A percentile compares a stretch with the other conserved stretches of the same genome.
Evolutionary conservation across 73 alveolate species (phyloP).

Genomic region (Tetrahymena elliotti): DNA sequence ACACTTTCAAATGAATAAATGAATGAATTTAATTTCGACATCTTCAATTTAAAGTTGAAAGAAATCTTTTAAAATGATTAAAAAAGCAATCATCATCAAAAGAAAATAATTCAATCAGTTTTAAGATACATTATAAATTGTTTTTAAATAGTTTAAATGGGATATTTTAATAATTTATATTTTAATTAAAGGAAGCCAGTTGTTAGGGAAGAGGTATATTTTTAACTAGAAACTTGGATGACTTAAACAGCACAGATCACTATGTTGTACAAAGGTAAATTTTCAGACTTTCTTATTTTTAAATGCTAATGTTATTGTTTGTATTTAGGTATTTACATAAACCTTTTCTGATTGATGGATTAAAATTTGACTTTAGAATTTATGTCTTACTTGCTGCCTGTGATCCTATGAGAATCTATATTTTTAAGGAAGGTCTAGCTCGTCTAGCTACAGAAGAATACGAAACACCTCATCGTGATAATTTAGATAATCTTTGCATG

Average conservation of each 20-base stretch:
- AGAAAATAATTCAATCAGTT: too few species aligned
- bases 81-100: too few species aligned
- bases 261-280: constrained; percentile 62
- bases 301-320: constrained; percentile 40
- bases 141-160: not conserved
- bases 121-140: too few species aligned
- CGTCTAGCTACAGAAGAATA: constrained; percentile 94
- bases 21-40: too few species aligned
- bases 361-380: constrained; percentile 89
- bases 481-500: constrained; percentile 67
- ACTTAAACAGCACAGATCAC: constrained; percentile 61
- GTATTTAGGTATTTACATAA: constrained; percentile 62
- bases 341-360: constrained; percentile 81
- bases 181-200: constrained; percentile 45
- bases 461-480: constrained; percentile 52
- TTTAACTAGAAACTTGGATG: constrained; percentile 55
- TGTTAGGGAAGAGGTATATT: constrained; percentile 83
- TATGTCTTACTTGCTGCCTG: constrained; percentile 89
- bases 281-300: constrained; percentile 54
- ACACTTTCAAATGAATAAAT: too few species aligned
- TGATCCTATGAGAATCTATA: constrained; percentile 84
- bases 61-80: too few species aligned
- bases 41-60: too few species aligned
- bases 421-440: constrained; percentile 90
- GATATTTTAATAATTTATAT: too few species aligned